phyloP scores from a whole-genome alignment of 176 grass and related monocot species.

The Lolium multiflorum region DNA sequence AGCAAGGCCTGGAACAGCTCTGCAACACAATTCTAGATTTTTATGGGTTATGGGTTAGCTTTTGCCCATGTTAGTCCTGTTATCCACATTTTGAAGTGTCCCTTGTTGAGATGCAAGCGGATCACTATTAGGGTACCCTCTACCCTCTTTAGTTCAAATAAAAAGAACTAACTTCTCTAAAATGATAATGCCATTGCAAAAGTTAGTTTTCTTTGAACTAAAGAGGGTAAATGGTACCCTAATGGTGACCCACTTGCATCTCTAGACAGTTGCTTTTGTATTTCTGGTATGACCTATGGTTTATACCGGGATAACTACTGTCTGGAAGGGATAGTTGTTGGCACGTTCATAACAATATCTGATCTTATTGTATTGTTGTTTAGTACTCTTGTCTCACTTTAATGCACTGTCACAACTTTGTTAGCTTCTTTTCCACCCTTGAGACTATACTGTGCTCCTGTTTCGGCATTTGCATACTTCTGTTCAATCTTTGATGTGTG shows the following conservation, averaged over 20 bases:
- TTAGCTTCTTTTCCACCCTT: constrained; percentile 11
- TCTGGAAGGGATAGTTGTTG: neutral
- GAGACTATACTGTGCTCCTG: constrained; percentile 10
- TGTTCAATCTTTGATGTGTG: constrained; percentile 12
- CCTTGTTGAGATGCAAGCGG: no score
- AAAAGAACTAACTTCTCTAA: no score
- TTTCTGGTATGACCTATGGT: constrained; percentile 6
- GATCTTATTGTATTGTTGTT: neutral
- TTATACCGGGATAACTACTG: neutral
- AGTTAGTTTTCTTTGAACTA: no score
- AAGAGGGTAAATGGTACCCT: no score
- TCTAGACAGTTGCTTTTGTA: neutral
- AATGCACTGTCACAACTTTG: constrained; percentile 22
- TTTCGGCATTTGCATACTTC: constrained; percentile 17
- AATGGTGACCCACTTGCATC: no score
- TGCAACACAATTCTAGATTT: neutral
- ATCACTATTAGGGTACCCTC: no score
- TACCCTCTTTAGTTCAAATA: no score
- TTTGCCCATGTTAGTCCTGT: neutral
- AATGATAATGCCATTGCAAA: no score
- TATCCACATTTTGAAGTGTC: constrained; percentile 24
- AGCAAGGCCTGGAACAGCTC: constrained; percentile 8
- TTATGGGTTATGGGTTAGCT: neutral
- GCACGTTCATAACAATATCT: neutral
- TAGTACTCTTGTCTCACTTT: constrained; percentile 19